Evolutionary conservation across 331 rosid genomes (phyloP), one percentile per base, ranked within the genome.

Genomic region (Cucumis variabilis): DNA sequence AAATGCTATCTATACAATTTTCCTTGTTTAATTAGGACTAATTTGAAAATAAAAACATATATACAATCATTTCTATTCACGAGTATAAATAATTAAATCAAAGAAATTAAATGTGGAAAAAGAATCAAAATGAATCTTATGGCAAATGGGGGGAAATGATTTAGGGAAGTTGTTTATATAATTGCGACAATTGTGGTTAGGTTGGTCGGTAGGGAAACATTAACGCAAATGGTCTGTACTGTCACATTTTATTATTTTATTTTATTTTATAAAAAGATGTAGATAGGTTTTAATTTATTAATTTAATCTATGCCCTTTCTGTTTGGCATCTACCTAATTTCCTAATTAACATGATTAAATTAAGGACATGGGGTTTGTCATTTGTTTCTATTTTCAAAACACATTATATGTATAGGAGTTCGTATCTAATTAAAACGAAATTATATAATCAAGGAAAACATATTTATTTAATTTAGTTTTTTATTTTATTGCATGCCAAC

Each of bases 171-270:
- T 80, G 85, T 55, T 80, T 55, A 80, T 55, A 25, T 53, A 80
- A 80, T 27, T 80, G 85, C 48, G 85, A 80, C 85, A 80, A 80
- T 55, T 28, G 41, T 16, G 85, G 68, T 27, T 80, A 80, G 69
- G 85, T 80, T 80, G 85, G 85, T 80, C 69, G 85, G 85, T 80
- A 80, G 69, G 85, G 85, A 80, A 80, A 80, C 85, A 80, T 80
- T 53, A 80, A 25, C 27, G 68, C 55, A 44, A 80, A 53, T 80
- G 46, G 85, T 50, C 68, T 27, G 50, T 27, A 28, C 25, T 17
- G 69, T 80, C 67, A 53, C 68, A 13, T 11, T 80, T 55, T 30
- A 37, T 23, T 50, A 77, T 19, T 33, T 41, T 11, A 0, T 74
- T 75, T 44, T 75, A 17, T 17, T 65, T 23, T 23, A 23, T 28